Conservation (phyloP, 2,329 filamentous ascomycete species). For the Cladosporium halotolerans region DNA sequence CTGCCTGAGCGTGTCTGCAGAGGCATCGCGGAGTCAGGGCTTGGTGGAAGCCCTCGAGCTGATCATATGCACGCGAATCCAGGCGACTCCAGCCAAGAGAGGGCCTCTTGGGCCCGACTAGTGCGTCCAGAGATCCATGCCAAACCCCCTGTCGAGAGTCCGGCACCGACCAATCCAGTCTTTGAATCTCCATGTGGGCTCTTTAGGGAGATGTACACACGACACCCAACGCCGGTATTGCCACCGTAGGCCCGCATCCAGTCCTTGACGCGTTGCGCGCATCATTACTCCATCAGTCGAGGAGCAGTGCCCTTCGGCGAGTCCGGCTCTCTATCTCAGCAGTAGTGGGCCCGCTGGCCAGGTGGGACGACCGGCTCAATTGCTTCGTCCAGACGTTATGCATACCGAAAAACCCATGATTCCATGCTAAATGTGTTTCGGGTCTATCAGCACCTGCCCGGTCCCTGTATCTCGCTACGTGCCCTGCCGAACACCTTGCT, state of each 20-base stretch:
- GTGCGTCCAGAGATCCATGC: slow-evolving; percentile 9
- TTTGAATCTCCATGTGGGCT: slow-evolving; percentile 1
- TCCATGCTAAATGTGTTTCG: background rate
- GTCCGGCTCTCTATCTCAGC: slow-evolving; percentile 2
- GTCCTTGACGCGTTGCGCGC: slow-evolving; percentile 7
- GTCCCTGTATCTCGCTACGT: slow-evolving; percentile 10
- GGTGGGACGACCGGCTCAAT: background rate
- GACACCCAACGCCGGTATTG: slow-evolving; percentile 6
- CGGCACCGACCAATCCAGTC: slow-evolving; percentile 1
- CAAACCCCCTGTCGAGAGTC: background rate
- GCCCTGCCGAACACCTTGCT: slow-evolving; percentile 3
- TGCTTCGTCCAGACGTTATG: background rate
- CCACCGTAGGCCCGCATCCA: slow-evolving; percentile 8
- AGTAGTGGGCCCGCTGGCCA: background rate
- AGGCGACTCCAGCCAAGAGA: slow-evolving; percentile 2
- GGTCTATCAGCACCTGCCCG: slow-evolving; percentile 1
- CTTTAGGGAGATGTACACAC: slow-evolving; percentile 6
- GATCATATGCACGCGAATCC: slow-evolving; percentile 1
- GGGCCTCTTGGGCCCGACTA: slow-evolving; percentile 6
- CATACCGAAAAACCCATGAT: background rate
- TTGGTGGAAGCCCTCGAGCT: slow-evolving; percentile 5
- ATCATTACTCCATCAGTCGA: slow-evolving; percentile 9
- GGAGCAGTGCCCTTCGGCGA: slow-evolving; percentile 6
- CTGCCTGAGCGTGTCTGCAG: too few species aligned
- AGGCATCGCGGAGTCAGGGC: too few species aligned